Evolutionary conservation across 2,329 filamentous ascomycete genomes (phyloP).

Genomic region (Penicillium sp.): DNA sequence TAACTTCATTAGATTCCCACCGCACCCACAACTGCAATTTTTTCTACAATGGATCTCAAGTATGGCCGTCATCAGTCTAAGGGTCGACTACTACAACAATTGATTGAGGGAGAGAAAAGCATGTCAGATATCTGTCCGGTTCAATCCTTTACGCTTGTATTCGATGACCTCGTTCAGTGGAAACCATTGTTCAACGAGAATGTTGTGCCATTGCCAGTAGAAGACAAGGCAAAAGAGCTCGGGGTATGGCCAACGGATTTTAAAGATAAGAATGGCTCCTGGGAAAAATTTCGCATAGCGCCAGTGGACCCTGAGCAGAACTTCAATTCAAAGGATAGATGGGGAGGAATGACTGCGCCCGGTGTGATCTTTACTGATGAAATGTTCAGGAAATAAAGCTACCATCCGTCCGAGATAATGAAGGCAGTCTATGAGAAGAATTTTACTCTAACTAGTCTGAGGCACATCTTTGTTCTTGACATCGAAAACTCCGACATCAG

Average conservation of each 20-base stretch:
- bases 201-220: neutral
- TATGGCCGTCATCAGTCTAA: neutral
- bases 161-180: neutral
- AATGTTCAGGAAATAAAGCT: neutral
- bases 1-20: neutral
- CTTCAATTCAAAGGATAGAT: neutral
- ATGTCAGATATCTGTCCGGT: neutral
- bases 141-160: neutral
- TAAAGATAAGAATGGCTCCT: neutral
- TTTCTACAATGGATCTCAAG: neutral
- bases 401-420: neutral
- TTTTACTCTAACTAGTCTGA: neutral
- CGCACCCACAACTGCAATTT: neutral
- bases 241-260: neutral
- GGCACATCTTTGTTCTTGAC: neutral
- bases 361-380: neutral
- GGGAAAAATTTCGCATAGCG: neutral
- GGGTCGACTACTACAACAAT: neutral
- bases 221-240: neutral
- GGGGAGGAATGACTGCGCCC: neutral
- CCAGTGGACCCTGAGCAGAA: neutral
- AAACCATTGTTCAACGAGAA: neutral
- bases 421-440: neutral
- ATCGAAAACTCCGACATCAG: neutral
- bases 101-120: neutral